A percentile compares a stretch with the other conserved stretches of the same genome.
phyloP scores from a whole-genome alignment of 73 alveolate genomes.

The Paramecium sexaurelia region DNA sequence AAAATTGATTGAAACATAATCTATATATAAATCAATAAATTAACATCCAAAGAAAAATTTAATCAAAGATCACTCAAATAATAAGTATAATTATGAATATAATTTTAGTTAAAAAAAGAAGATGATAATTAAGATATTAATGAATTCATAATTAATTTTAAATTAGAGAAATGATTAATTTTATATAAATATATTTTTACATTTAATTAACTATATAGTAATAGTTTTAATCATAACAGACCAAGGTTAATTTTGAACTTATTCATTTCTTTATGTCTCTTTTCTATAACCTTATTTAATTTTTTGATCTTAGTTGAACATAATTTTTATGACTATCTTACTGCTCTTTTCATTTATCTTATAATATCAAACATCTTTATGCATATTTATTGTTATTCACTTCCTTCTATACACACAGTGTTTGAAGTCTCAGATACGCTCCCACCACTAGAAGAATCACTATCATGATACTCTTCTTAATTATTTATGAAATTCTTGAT shows the following conservation, averaged over 20 bases:
- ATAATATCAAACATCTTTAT: not conserved
- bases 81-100: not conserved
- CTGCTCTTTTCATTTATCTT: not conserved
- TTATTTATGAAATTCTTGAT: not conserved
- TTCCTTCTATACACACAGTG: not conserved
- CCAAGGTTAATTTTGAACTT: not conserved
- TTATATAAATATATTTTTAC: not conserved
- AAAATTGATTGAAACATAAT: not conserved
- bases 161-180: conserved; percentile 1
- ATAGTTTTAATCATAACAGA: not conserved
- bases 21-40: not conserved
- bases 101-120: conserved; percentile 10
- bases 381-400: not conserved
- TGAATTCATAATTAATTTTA: conserved; percentile 5
- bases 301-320: not conserved
- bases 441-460: not conserved
- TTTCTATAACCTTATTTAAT: not conserved
- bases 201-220: not conserved
- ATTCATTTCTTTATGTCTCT: not conserved
- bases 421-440: not conserved
- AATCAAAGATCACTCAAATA: not conserved
- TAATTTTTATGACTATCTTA: not conserved
- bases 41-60: not conserved
- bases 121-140: conserved; percentile 14
- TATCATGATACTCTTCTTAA: not conserved